Evolutionary conservation across 1,284 basidiomycete genomes (phyloP).

Genomic region (Meira nashicola): DNA sequence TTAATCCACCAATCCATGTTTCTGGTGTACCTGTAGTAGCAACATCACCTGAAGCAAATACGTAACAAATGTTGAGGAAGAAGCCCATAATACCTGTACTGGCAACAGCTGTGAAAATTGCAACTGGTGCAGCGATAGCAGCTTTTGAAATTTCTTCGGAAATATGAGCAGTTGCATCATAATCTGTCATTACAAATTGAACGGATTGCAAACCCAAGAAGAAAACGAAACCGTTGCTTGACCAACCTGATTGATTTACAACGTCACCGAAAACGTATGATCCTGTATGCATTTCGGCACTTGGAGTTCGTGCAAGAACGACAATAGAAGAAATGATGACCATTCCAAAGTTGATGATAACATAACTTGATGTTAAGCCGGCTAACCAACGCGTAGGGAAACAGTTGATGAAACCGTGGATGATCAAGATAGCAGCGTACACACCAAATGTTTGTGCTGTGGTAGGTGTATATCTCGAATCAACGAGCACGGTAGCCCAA

Average conservation of each 20-base stretch:
- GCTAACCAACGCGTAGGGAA: slow-evolving; percentile 76
- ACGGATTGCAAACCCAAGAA: slow-evolving; percentile 81
- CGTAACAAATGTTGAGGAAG: slow-evolving; percentile 59
- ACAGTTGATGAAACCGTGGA: slow-evolving; percentile 62
- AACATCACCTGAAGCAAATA: slow-evolving; percentile 65
- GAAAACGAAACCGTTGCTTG: slow-evolving; percentile 75
- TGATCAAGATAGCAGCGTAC: slow-evolving; percentile 40
- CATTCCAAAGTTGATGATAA: slow-evolving; percentile 75
- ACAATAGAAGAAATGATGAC: slow-evolving; percentile 67
- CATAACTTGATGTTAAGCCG: slow-evolving; percentile 70
- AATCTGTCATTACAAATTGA: slow-evolving; percentile 61
- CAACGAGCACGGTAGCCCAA: slow-evolving; percentile 56
- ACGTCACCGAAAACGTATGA: slow-evolving; percentile 66
- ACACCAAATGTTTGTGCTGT: slow-evolving; percentile 43
- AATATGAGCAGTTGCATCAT: slow-evolving; percentile 69
- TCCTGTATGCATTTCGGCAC: slow-evolving; percentile 67
- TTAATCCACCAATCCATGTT: slow-evolving; percentile 46
- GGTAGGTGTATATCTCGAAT: slow-evolving; percentile 22
- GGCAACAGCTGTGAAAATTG: slow-evolving; percentile 77
- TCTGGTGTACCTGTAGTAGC: slow-evolving; percentile 25
- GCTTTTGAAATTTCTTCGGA: slow-evolving; percentile 85
- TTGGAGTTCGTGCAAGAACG: slow-evolving; percentile 68
- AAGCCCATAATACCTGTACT: slow-evolving; percentile 44
- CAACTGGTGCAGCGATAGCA: slow-evolving; percentile 69
- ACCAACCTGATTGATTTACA: slow-evolving; percentile 72